Percentiles rank a stretch among this genome's conserved stretches.
These are phyloP conservation scores for Phytophthora aleatoria DNA, from an alignment of 352 stramenopile species.

Conservation along the genomic window DNA sequence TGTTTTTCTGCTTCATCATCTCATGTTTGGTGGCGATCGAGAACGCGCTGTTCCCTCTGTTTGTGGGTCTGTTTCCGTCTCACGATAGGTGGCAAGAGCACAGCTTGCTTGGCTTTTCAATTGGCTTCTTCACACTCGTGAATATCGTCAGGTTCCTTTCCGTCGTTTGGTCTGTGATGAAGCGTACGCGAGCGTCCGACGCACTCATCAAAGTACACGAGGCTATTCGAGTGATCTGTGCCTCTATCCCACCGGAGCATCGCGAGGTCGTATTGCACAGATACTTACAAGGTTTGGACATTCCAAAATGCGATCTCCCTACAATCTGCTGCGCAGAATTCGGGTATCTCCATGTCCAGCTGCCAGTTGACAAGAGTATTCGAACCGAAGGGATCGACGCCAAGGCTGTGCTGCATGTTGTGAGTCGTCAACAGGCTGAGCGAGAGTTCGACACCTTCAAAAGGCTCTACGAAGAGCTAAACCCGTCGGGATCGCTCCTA, in stretches of 20 bases:
- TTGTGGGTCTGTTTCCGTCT: constrained; percentile 27
- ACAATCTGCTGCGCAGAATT: constrained; percentile 29
- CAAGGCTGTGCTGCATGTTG: constrained; percentile 12
- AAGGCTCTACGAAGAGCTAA: constrained; percentile 28
- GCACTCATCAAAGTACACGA: constrained; percentile 46
- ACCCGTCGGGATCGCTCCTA: constrained; percentile 18
- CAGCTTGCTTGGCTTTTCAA: constrained; percentile 40
- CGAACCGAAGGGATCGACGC: constrained; percentile 15
- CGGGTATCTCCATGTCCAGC: constrained; percentile 40
- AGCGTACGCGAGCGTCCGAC: constrained; percentile 22
- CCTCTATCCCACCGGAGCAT: constrained; percentile 30
- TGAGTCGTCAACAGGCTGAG: constrained; percentile 23
- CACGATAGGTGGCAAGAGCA: constrained; percentile 35
- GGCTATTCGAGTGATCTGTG: constrained; percentile 40
- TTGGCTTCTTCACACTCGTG: constrained; percentile 44
- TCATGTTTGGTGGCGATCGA: constrained; percentile 56
- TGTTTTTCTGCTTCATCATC: constrained; percentile 72
- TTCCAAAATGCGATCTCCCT: constrained; percentile 27
- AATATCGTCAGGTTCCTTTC: constrained; percentile 44
- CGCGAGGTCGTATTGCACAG: constrained; percentile 34
- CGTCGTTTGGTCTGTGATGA: constrained; percentile 36
- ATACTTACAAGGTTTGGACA: constrained; percentile 24
- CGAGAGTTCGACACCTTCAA: constrained; percentile 30
- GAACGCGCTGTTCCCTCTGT: constrained; percentile 54
- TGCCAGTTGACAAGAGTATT: constrained; percentile 32